A percentile compares a stretch with the other conserved stretches of the same genome.
These are phyloP conservation scores for Eutrema japonicum DNA, from an alignment of 345 rosid genomes.

Conservation along the genomic window DNA sequence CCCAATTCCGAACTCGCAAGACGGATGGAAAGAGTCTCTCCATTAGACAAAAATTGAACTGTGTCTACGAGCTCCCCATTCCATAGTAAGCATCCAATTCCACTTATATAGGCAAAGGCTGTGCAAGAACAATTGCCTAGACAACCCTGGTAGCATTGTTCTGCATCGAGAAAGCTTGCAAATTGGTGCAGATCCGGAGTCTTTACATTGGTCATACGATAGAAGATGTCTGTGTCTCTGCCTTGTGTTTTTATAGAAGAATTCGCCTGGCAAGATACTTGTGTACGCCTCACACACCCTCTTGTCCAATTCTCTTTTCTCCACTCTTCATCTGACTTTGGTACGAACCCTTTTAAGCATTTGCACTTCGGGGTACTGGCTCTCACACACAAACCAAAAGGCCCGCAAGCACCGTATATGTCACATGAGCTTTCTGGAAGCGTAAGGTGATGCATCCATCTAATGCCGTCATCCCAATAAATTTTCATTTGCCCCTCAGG, in stretches of 20 bases:
- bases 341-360: constrained; percentile 45
- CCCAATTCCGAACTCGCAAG: constrained; percentile 41
- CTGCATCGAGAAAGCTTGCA: constrained; percentile 36
- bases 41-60: constrained; percentile 30
- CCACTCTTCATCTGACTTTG: constrained; percentile 38
- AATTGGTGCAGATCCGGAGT: constrained; percentile 41
- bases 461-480: constrained; percentile 27
- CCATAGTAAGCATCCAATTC: constrained; percentile 45
- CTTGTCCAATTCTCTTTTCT: constrained; percentile 32
- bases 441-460: constrained; percentile 28
- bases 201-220: constrained; percentile 34
- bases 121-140: constrained; percentile 42
- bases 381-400: constrained; percentile 42
- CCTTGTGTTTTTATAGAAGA: constrained; percentile 22
- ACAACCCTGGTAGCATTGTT: constrained; percentile 36
- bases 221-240: constrained; percentile 31
- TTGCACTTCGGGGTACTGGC: constrained; percentile 26
- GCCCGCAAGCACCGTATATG: constrained; percentile 40
- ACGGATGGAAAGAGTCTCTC: constrained; percentile 34
- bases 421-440: constrained; percentile 37
- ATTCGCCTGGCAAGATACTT: constrained; percentile 28
- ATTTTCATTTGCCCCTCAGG: constrained; percentile 38
- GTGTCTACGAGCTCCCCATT: constrained; percentile 35
- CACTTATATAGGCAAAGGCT: constrained; percentile 41
- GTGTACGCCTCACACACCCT: constrained; percentile 42